phyloP scores from a whole-genome alignment of 169 alveolate genomes.

The Cystoisospora suis region DNA sequence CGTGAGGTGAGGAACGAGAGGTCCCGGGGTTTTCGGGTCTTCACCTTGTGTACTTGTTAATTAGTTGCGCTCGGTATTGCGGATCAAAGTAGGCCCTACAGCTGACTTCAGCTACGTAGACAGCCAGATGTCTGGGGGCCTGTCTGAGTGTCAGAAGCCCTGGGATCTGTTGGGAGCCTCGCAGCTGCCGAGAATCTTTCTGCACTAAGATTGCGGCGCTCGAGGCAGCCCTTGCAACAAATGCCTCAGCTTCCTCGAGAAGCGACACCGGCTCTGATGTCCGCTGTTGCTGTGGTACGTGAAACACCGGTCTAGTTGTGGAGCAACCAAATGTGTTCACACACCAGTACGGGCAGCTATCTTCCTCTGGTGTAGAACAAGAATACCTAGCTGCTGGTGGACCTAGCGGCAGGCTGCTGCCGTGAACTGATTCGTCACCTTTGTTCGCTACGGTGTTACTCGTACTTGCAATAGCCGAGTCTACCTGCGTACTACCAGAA shows the following conservation, averaged over 20 bases:
- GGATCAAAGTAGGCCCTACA: slow-evolving; percentile 33
- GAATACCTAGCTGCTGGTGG: too few species aligned
- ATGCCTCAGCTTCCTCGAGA: slow-evolving; percentile 47
- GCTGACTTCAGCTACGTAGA: slow-evolving; percentile 13
- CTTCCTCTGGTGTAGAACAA: too few species aligned
- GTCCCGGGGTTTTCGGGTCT: too few species aligned
- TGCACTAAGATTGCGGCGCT: neutral
- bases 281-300: neutral
- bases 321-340: slow-evolving; percentile 33
- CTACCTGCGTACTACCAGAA: too few species aligned
- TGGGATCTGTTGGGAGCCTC: neutral
- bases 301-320: slow-evolving; percentile 38
- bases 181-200: neutral
- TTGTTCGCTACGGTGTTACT: too few species aligned
- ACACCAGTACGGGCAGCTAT: slow-evolving; percentile 34
- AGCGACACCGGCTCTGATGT: neutral
- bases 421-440: too few species aligned
- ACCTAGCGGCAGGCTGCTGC: too few species aligned
- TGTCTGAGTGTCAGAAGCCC: neutral
- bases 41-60: neutral
- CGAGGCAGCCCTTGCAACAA: neutral
- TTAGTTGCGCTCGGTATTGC: slow-evolving; percentile 16
- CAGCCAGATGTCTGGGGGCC: slow-evolving; percentile 27
- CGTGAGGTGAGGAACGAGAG: too few species aligned
- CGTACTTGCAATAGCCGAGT: too few species aligned